Evolutionary conservation across 129 eudicot species (phyloP), one percentile per base, ranked within the genome.

Genomic region (Flaveria linearis): DNA sequence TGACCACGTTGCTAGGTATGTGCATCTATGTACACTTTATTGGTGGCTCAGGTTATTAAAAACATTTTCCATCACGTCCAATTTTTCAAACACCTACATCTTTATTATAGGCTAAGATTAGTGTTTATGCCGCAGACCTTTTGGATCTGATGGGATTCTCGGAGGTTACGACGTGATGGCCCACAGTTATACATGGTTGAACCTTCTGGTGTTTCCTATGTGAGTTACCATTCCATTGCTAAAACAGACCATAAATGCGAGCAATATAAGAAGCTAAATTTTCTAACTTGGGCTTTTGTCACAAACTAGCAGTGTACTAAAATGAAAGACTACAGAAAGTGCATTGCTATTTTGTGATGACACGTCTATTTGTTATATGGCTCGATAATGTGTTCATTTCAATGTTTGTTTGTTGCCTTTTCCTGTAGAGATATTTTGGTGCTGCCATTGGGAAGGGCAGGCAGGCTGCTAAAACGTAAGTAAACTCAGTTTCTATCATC

Each of bases 121-220:
- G 43, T 45, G 55, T 56, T 76, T 69, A 30, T 84, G 71, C 50
- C 71, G 61, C 96, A 91, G n/a, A n/a, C n/a, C n/a, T n/a, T n/a
- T n/a, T 73, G 99, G 99, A 36, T 85, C 93, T 77, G 97, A 97
- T 67, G 97, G 91, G 49, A 87, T 94, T 78, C 89, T 91, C 47
- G 96, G 99, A 78, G 99, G 99, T 83, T 94, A 91, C 81, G 99
- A 94, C 91, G 97, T 70, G 97, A 94, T 75, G 99, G 97, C 68
- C 97, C 99, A 39, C 97, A 91, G 69, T 77, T 94, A 58, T 94
- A 94, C 82, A 91, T 94, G 99, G 87, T 94, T 74, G 99, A 91
- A 81, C 97, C 99, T 77, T 94, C 99, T 63, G 99, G 99, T 30
- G 85, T 94, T 70, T 94, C 99, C 5, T 91, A 91, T 74, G 99